Percentiles rank a stretch among this genome's conserved stretches.
Evolutionary conservation across 257 asterid species (phyloP).

Genomic region (Dorcoceras hygrometricum): DNA sequence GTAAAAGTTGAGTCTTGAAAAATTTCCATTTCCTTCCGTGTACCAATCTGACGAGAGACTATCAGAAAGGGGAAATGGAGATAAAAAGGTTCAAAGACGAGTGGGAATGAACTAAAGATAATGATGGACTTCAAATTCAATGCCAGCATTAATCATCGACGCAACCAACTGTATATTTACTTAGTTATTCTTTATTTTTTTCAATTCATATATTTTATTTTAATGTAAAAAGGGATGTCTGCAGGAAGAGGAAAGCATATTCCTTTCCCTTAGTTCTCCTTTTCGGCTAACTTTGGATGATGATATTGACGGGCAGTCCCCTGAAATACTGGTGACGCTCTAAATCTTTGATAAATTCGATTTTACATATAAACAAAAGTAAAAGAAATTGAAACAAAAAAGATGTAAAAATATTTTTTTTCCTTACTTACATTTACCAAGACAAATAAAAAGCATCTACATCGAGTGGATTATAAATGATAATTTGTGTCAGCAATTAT

Average conservation of each 20-base stretch:
- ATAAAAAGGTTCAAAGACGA: conserved; percentile 30
- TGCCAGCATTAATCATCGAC: conserved; percentile 23
- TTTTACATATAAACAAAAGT: too few relatives aligned
- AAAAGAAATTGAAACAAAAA: too few relatives aligned
- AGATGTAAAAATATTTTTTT: too few relatives aligned
- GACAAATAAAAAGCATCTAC: too few relatives aligned
- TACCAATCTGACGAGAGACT: conserved; percentile 20
- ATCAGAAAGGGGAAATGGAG: conserved; percentile 27
- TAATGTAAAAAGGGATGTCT: conserved; percentile 33
- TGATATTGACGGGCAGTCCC: neutral
- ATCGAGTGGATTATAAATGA: too few relatives aligned
- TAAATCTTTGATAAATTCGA: too few relatives aligned
- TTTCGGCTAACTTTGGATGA: neutral
- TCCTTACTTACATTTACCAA: too few relatives aligned
- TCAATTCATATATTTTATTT: neutral
- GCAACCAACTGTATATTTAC: conserved; percentile 14
- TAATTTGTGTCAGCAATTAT: too few relatives aligned
- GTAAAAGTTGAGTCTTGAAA: conserved; percentile 44
- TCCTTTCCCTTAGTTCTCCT: conserved; percentile 37
- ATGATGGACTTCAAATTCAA: conserved; percentile 19
- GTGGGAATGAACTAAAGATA: conserved; percentile 27
- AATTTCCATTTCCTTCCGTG: conserved; percentile 36
- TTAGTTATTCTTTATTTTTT: neutral
- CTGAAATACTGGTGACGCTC: neutral
- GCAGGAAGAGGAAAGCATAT: conserved; percentile 66